Conservation (phyloP, 768 basidiomycete species). For the Tephrocybe sp. region DNA sequence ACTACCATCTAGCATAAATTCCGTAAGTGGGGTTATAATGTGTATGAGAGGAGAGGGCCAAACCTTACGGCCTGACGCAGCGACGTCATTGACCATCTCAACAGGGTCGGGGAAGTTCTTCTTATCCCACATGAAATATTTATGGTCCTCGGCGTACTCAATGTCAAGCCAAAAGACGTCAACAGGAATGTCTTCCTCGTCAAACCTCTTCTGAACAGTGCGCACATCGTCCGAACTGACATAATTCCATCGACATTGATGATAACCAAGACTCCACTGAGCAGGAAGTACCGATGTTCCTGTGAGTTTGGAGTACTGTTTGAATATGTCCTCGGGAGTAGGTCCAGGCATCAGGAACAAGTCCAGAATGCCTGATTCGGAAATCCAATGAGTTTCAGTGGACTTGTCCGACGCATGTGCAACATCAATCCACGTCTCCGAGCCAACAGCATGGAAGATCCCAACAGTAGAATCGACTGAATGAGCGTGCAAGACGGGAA, state of each 20-base stretch:
- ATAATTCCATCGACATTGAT: constrained; percentile 99
- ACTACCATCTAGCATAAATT: constrained; percentile 81
- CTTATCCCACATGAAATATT: constrained; percentile 97
- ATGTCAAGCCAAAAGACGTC: constrained; percentile 99
- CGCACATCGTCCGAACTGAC: constrained; percentile 87
- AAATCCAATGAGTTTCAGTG: constrained; percentile 94
- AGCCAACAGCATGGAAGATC: constrained; percentile 82
- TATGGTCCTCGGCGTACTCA: constrained; percentile 90
- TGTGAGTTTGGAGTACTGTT: constrained; percentile 82
- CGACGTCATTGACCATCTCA: constrained; percentile 90
- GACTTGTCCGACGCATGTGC: constrained; percentile 65
- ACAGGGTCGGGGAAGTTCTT: constrained; percentile 93
- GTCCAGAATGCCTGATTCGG: constrained; percentile 96
- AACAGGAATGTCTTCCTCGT: constrained; percentile 92
- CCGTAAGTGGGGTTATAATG: constrained; percentile 3
- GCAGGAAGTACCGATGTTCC: constrained; percentile 89
- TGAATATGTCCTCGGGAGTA: constrained; percentile 76
- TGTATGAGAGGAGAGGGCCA: neutral
- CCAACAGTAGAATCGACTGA: constrained; percentile 85
- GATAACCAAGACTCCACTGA: constrained; percentile 90
- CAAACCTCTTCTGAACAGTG: constrained; percentile 82
- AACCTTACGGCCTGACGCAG: constrained; percentile 83
- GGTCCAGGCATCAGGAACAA: constrained; percentile 93
- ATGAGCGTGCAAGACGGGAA: constrained; percentile 94
- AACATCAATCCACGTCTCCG: constrained; percentile 96